Evolutionary conservation across 2,329 filamentous ascomycete species (phyloP).

Genomic region (Aspergillus ochraceoroseus): DNA sequence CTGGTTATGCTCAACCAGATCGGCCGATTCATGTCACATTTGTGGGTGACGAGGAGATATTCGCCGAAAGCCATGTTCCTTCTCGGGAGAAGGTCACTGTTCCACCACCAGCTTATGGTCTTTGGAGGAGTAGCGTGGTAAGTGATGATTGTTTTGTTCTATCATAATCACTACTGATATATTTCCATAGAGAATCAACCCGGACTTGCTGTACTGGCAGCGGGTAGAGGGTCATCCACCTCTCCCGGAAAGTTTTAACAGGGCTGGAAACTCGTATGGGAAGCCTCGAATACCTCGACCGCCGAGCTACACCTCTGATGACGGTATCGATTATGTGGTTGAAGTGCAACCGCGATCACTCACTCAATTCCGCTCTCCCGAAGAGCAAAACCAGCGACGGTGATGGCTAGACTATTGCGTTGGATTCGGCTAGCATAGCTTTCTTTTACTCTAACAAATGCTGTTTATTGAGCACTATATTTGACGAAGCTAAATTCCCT

Average conservation of each 20-base stretch:
- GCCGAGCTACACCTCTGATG: constrained; percentile 71
- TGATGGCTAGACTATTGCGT: background rate
- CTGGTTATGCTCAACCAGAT: constrained; percentile 64
- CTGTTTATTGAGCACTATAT: too few species aligned
- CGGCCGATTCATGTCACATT: constrained; percentile 73
- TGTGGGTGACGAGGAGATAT: constrained; percentile 67
- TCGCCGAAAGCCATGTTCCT: constrained; percentile 39
- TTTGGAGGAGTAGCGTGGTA: constrained; percentile 79
- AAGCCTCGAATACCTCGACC: constrained; percentile 51
- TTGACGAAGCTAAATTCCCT: too few species aligned
- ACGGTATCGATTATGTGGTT: constrained; percentile 67
- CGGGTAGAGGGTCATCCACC: constrained; percentile 46
- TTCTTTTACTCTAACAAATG: too few species aligned
- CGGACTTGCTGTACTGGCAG: constrained; percentile 76
- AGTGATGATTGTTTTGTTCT: constrained; percentile 34
- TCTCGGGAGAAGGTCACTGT: constrained; percentile 52
- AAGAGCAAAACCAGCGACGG: constrained; percentile 5
- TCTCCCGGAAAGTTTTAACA: background rate
- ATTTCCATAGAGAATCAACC: constrained; percentile 61
- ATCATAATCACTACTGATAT: constrained; percentile 5
- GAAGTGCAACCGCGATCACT: constrained; percentile 60
- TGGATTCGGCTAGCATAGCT: background rate
- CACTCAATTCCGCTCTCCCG: constrained; percentile 35
- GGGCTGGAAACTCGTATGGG: constrained; percentile 11
- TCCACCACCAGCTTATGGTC: constrained; percentile 76